Base-by-base conservation (phyloP, 305 asterid species). In the Stenogyne calaminthoides region DNA sequence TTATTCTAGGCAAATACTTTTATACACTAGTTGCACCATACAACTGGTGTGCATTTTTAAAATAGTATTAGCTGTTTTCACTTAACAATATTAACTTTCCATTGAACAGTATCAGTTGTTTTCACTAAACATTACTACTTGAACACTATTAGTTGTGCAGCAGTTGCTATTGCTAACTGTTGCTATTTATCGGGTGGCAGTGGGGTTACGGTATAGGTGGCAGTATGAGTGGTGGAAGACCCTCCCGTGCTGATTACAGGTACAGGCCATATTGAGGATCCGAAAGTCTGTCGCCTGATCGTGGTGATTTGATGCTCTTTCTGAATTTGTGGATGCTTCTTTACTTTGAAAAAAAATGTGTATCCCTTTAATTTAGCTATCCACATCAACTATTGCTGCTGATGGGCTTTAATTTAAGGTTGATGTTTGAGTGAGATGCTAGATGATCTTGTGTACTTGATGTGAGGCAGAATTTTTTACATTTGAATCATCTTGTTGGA, bases 141-240 rank as follows among this genome's bases (percentile, higher is more conserved):
- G 36, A 32, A 32, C 36, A 32, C 0, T 32, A 32, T 32, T 4
- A 32, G 36, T 32, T 32, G 36, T 32, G 36, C 7, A 4, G n/a
- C n/a, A n/a, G n/a, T 22, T 37, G 16, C 16, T 9, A 36, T 61
- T 72, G 36, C 77, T 76, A 49, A 80, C 46, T 19, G 22, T 73
- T 25, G 7, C 15, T 3, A 55, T 70, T 54, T 40, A n/a, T 74
- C 52, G 42, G 39, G 71, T 71, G 84, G 77, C 92, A 95, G 98
- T 95, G 99, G 99, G 96, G 99, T 67, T 92, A 90, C 60, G 96
- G 96, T 58, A 85, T 88, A 67, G 95, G 97, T 54, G 91, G 94
- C 72, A 89, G 96, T 63, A 89, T 86, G 86, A 68, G 79, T 10
- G 87, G 87, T 25, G 87, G 85, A 55, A 89, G 99, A 77, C 89